A percentile compares a stretch with the other conserved stretches of the same genome.
phyloP scores from a whole-genome alignment of 2,329 filamentous ascomycete species.

The Sarocladiaceae sp. region DNA sequence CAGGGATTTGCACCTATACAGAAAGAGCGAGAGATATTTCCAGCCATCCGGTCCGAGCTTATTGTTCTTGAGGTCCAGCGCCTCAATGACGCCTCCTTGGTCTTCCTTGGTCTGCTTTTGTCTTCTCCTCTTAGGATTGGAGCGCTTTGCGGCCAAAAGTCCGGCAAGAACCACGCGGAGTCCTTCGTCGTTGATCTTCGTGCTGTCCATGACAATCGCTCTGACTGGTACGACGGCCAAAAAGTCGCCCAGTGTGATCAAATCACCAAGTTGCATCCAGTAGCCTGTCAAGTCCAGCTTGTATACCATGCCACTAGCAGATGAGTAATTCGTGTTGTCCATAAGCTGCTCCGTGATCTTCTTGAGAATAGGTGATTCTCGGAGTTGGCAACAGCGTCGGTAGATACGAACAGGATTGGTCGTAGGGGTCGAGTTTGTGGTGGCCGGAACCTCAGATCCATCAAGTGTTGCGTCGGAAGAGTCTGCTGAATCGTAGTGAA shows the following conservation, averaged over 20 bases:
- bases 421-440: constrained; percentile 52
- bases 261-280: constrained; percentile 73
- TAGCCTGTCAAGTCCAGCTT: constrained; percentile 82
- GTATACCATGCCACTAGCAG: constrained; percentile 67
- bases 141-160: constrained; percentile 70
- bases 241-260: constrained; percentile 87
- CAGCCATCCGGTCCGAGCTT: constrained; percentile 83
- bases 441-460: constrained; percentile 15
- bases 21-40: constrained; percentile 83
- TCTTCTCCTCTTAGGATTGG: constrained; percentile 49
- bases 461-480: constrained; percentile 34
- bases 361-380: constrained; percentile 87
- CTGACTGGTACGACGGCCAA: constrained; percentile 87
- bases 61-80: constrained; percentile 85
- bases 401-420: constrained; percentile 92
- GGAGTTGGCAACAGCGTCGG: constrained; percentile 84
- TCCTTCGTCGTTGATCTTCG: constrained; percentile 79
- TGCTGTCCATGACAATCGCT: constrained; percentile 80
- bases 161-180: constrained; percentile 81
- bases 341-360: constrained; percentile 85
- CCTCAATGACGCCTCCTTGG: constrained; percentile 72
- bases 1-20: constrained; percentile 82
- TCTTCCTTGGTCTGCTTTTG: constrained; percentile 34
- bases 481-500: constrained; percentile 65
- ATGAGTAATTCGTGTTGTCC: constrained; percentile 58